These are phyloP conservation scores for Ogataea henricii DNA, from an alignment of 805 yeast species.

Conservation along the genomic window DNA sequence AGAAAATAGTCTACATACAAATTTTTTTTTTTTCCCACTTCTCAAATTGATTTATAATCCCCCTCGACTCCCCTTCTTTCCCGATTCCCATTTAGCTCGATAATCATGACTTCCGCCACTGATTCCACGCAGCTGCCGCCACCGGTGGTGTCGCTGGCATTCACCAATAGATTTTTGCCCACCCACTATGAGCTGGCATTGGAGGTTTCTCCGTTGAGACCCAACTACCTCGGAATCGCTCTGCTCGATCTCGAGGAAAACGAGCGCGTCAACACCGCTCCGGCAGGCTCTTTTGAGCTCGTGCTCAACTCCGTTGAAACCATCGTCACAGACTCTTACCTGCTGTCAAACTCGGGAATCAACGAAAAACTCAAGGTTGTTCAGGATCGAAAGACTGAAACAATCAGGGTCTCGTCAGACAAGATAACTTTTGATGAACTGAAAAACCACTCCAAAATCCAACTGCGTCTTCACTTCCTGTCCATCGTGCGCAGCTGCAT, in stretches of 20 bases:
- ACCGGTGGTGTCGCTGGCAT: conserved; percentile 28
- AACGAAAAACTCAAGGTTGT: conserved; percentile 20
- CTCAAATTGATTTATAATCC: not conserved
- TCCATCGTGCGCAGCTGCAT: conserved; percentile 54
- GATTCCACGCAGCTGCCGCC: conserved; percentile 12
- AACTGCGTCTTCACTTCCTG: conserved; percentile 41
- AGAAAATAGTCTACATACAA: not conserved
- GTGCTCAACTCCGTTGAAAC: conserved; percentile 44
- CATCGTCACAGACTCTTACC: conserved; percentile 39
- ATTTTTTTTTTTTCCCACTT: not conserved
- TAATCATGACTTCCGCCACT: not conserved
- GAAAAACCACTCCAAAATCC: conserved; percentile 1
- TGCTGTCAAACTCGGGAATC: conserved; percentile 21
- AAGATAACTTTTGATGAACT: conserved; percentile 26
- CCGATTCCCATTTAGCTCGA: not conserved
- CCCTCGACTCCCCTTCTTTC: not conserved
- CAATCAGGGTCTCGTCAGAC: conserved; percentile 33
- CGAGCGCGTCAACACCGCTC: conserved; percentile 8
- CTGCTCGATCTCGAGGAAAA: conserved; percentile 37
- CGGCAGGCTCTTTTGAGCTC: conserved; percentile 26
- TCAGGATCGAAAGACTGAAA: conserved; percentile 44
- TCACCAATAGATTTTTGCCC: conserved; percentile 41
- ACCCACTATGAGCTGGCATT: conserved; percentile 39
- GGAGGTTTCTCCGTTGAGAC: conserved; percentile 41
- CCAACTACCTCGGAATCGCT: conserved; percentile 46